phyloP scores from a whole-genome alignment of 2,329 filamentous ascomycete genomes.

The Alternaria sp. region DNA sequence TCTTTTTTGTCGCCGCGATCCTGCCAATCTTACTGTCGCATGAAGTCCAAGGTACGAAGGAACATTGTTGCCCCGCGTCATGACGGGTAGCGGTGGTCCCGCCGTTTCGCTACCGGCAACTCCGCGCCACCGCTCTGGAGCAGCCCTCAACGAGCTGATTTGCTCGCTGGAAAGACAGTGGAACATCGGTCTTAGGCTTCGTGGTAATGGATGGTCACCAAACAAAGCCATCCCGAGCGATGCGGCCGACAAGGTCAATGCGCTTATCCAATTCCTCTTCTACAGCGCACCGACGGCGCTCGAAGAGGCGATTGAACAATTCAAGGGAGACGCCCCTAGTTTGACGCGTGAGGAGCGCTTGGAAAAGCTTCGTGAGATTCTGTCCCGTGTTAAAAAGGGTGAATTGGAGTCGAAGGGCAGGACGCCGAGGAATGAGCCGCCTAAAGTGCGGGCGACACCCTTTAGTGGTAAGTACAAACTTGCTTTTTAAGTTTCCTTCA shows the following conservation, averaged over 20 bases:
- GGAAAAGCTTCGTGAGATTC: slow-evolving; percentile 12
- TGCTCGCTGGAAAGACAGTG: slow-evolving; percentile 27
- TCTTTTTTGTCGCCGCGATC: not conserved
- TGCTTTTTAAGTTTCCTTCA: not conserved
- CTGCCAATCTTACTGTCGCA: not conserved
- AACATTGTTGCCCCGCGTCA: slow-evolving; percentile 6
- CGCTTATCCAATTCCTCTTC: slow-evolving; percentile 26
- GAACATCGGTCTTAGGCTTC: slow-evolving; percentile 24
- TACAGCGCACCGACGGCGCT: slow-evolving; percentile 20
- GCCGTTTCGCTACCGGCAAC: slow-evolving; percentile 12
- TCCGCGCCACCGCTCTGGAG: slow-evolving; percentile 21
- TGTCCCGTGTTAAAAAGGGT: slow-evolving; percentile 7
- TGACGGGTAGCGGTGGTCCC: slow-evolving; percentile 5
- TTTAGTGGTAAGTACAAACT: slow-evolving; percentile 16
- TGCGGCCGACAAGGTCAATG: slow-evolving; percentile 19
- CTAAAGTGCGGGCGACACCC: slow-evolving; percentile 8
- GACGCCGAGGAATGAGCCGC: slow-evolving; percentile 7
- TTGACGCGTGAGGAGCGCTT: slow-evolving; percentile 5
- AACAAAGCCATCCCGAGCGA: slow-evolving; percentile 2
- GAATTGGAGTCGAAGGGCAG: not conserved
- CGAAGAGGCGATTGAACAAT: slow-evolving; percentile 20
- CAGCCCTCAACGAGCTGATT: slow-evolving; percentile 25
- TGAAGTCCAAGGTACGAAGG: not conserved
- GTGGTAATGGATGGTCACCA: slow-evolving; percentile 30
- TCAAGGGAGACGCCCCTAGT: slow-evolving; percentile 15